Conservation (phyloP, 306 rosid species). For the Styphnolobium japonicum region DNA sequence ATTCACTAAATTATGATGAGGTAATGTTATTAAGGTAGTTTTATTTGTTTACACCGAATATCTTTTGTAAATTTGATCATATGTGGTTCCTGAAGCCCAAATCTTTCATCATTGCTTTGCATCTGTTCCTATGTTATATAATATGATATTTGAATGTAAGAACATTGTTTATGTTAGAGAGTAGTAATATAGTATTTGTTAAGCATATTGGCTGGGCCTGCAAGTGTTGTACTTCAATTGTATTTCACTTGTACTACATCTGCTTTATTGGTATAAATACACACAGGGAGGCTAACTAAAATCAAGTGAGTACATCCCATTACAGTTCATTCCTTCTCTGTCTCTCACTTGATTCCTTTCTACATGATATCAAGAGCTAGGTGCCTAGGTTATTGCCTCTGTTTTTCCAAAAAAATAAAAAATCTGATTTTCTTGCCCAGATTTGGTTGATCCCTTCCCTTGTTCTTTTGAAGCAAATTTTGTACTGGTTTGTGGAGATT, state of each 20-base stretch:
- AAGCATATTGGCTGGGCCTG: background rate
- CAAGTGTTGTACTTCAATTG: background rate
- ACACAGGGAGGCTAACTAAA: too few species aligned
- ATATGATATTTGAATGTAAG: conserved; percentile 5
- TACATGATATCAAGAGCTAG: background rate
- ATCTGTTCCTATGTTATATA: background rate
- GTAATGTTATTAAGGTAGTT: conserved; percentile 39
- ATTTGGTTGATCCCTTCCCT: background rate
- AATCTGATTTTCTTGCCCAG: background rate
- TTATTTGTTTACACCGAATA: background rate
- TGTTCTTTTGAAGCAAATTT: background rate
- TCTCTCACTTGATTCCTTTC: background rate
- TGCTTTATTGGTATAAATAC: too few species aligned
- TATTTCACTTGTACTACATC: background rate
- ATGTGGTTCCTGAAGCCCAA: conserved; percentile 16
- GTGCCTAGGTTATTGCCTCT: background rate
- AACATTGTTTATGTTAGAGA: conserved; percentile 4
- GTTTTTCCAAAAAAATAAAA: background rate
- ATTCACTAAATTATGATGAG: conserved; percentile 83
- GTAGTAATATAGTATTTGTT: background rate
- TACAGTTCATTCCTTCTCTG: background rate
- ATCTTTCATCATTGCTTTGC: conserved; percentile 2
- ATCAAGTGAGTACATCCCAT: background rate
- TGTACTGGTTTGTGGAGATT: background rate
- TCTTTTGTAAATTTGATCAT: background rate